Evolutionary conservation across 176 grass and related monocot species (phyloP).

Genomic region (Oryza meyeriana): DNA sequence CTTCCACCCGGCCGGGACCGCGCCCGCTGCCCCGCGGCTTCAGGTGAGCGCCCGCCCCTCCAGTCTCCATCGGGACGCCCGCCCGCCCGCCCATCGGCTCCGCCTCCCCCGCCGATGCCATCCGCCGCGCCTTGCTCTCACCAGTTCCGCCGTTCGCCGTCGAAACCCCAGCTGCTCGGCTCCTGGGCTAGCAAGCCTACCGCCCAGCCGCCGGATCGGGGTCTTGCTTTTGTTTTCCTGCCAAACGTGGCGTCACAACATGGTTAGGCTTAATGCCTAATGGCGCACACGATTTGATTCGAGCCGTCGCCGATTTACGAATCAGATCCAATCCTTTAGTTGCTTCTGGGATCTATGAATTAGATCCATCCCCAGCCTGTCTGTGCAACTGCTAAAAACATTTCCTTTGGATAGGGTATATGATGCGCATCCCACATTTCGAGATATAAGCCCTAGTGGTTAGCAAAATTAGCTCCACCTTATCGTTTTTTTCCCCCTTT

Average conservation of each 20-base stretch:
- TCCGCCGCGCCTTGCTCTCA: too few relatives aligned
- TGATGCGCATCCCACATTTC: background rate
- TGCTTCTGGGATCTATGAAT: background rate
- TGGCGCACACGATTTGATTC: background rate
- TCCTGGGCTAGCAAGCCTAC: background rate
- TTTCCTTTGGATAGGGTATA: background rate
- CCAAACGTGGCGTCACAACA: too few relatives aligned
- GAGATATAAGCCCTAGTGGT: background rate
- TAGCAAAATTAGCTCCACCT: background rate
- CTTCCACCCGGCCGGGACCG: too few relatives aligned
- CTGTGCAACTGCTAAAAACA: background rate
- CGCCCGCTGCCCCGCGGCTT: background rate
- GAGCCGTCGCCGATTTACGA: too few relatives aligned
- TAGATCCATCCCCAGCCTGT: background rate
- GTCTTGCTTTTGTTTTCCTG: too few relatives aligned
- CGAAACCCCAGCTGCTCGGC: background rate
- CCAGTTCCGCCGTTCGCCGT: background rate
- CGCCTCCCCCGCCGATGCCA: background rate
- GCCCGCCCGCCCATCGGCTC: background rate
- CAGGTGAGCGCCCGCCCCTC: constrained; percentile 10
- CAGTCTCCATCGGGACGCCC: background rate
- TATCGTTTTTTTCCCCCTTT: background rate
- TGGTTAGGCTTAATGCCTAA: background rate
- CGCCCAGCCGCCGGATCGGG: background rate
- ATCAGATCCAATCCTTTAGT: background rate